These are phyloP conservation scores for Sporisorium sorghi DNA, from an alignment of 1,284 basidiomycete genomes.

Conservation along the genomic window DNA sequence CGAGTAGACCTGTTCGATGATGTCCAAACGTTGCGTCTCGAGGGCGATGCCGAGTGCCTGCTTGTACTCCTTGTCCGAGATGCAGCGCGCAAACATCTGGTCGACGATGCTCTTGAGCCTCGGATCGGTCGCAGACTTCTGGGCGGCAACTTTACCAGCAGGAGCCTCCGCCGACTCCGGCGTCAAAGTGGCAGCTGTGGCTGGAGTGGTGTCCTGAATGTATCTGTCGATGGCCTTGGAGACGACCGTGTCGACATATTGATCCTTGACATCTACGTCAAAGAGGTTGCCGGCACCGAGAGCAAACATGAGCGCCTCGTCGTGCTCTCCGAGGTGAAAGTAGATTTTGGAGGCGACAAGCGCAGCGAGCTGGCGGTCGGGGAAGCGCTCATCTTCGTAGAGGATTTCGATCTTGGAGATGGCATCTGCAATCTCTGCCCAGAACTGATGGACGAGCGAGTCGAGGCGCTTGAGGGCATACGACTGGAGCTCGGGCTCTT, in stretches of 20 bases:
- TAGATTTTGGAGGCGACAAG: constrained; percentile 69
- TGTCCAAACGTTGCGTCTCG: constrained; percentile 64
- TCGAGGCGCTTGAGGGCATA: constrained; percentile 68
- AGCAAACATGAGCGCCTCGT: constrained; percentile 68
- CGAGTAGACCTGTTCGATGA: constrained; percentile 65
- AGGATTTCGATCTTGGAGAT: constrained; percentile 67
- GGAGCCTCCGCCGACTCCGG: constrained; percentile 13
- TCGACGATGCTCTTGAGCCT: constrained; percentile 65
- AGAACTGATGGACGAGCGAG: constrained; percentile 65
- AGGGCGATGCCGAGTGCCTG: constrained; percentile 68
- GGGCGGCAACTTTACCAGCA: constrained; percentile 17
- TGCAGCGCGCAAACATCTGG: constrained; percentile 67
- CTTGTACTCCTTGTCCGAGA: constrained; percentile 62
- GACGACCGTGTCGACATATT: constrained; percentile 68
- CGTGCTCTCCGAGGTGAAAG: constrained; percentile 68
- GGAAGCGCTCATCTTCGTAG: constrained; percentile 65
- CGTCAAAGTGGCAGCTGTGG: constrained; percentile 13
- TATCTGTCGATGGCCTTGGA: constrained; percentile 69
- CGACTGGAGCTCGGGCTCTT: constrained; percentile 65
- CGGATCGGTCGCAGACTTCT: constrained; percentile 33
- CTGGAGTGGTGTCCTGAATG: constrained; percentile 48
- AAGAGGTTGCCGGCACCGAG: constrained; percentile 66
- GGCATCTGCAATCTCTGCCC: constrained; percentile 68
- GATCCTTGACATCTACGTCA: constrained; percentile 66
- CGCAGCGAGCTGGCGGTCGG: constrained; percentile 65